Evolutionary conservation across 306 rosid species (phyloP), one percentile per base, ranked within the genome.

Genomic region (Datisca glomerata): DNA sequence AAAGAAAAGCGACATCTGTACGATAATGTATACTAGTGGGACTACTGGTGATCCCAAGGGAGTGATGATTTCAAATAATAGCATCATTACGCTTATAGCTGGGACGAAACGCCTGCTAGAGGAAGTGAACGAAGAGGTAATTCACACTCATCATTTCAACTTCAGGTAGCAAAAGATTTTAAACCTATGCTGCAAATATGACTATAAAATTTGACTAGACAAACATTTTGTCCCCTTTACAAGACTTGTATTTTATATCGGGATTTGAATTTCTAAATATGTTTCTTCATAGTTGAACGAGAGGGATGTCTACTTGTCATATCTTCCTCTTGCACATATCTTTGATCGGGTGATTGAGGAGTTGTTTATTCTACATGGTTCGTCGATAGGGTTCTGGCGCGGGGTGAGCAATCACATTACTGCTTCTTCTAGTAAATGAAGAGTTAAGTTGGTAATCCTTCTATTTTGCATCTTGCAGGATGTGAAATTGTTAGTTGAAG

Each of bases 31-130:
- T 58, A 89, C 97, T 10, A 89, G 97, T 21, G 95, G 95, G 68
- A 83, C 97, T 28, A 89, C 98, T 32, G 93, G 98, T 50, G 93
- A 89, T 42, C 98, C 95, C 61, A 89, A 89, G 77, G 98, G 98
- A 45, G 98, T 89, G 37, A 16, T 80, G 64, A 56, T 89, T 67
- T 84, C 98, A 41, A 84, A 89, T 41, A 85, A 80, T 25, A 73
- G 81, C 78, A 89, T 89, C 29, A 68, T 84, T 62, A 60, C 84
- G 42, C 69, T 89, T 54, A 53, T 89, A 49, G 76, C 84, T 41
- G 98, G 98, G 47, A 68, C 84, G 43, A 72, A 80, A 53, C 49
- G 71, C 28, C 6, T 84, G 44, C 57, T 89, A 21, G 76, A 68
- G 71, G 61, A 70, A 52, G 93, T 80, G 40, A 63, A 89, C 34